Evolutionary conservation across 1,284 basidiomycete genomes (phyloP).

Genomic region (Tylopilus sp.): DNA sequence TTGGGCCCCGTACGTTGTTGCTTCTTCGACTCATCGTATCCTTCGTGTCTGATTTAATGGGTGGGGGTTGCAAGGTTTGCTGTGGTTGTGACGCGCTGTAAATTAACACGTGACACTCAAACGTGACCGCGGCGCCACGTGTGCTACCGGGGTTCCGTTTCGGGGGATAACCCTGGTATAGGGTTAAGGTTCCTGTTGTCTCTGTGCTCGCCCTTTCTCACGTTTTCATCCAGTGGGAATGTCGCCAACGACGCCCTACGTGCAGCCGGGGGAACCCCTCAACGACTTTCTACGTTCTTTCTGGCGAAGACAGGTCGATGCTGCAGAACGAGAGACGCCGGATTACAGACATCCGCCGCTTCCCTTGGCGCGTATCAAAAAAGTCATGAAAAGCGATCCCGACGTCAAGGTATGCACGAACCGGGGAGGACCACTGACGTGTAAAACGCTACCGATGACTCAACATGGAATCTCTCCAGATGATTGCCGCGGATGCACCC

Average conservation of each 20-base stretch:
- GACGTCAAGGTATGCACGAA: slow-evolving; percentile 73
- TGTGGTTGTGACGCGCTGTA: slow-evolving; percentile 7
- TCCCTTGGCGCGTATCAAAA: slow-evolving; percentile 92
- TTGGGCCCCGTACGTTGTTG: slow-evolving; percentile 82
- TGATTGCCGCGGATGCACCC: slow-evolving; percentile 94
- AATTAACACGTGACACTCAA: slow-evolving; percentile 17
- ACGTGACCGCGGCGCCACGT: no score
- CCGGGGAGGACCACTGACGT: background rate
- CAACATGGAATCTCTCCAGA: slow-evolving; percentile 45
- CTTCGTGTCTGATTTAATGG: no score
- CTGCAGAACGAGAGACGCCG: slow-evolving; percentile 76
- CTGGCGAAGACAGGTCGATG: slow-evolving; percentile 80
- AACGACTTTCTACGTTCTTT: slow-evolving; percentile 76
- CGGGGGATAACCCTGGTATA: slow-evolving; percentile 13
- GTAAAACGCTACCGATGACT: background rate
- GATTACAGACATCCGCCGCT: slow-evolving; percentile 83
- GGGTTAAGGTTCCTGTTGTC: slow-evolving; percentile 27
- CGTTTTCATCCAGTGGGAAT: slow-evolving; percentile 18
- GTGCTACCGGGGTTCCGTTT: no score
- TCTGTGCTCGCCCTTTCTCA: slow-evolving; percentile 16
- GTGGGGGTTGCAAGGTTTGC: background rate
- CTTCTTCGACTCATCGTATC: slow-evolving; percentile 28
- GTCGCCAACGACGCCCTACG: slow-evolving; percentile 44
- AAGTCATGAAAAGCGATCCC: slow-evolving; percentile 97
- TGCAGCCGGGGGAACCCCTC: slow-evolving; percentile 71